These are phyloP conservation scores for Ascochyta viciae-villosae DNA, from an alignment of 2,329 filamentous ascomycete genomes.

Conservation along the genomic window DNA sequence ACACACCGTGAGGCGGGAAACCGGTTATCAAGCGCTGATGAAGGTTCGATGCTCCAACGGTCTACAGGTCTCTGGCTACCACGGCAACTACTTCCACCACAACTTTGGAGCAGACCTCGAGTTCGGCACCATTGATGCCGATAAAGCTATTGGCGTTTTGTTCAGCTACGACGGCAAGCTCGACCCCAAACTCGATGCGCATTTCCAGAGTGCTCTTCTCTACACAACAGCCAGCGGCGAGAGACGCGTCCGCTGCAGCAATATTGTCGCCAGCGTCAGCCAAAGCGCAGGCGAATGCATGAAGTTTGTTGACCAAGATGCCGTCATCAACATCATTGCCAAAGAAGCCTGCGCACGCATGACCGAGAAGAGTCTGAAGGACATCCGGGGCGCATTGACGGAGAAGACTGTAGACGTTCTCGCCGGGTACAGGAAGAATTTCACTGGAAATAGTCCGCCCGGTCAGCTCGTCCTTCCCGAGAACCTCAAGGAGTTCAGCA, in stretches of 20 bases:
- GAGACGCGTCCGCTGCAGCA: constrained; percentile 88
- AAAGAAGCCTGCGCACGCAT: constrained; percentile 94
- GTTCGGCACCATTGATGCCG: constrained; percentile 88
- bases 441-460: constrained; percentile 83
- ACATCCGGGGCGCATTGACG: constrained; percentile 80
- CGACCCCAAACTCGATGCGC: constrained; percentile 94
- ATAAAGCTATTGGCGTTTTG: constrained; percentile 89
- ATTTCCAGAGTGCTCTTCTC: constrained; percentile 93
- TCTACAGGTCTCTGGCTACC: constrained; percentile 89
- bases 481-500: constrained; percentile 92
- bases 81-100: constrained; percentile 95
- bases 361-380: constrained; percentile 77
- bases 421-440: constrained; percentile 90
- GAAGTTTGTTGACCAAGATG: constrained; percentile 95
- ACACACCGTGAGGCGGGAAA: constrained; percentile 86
- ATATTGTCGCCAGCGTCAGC: constrained; percentile 90
- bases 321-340: constrained; percentile 84
- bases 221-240: constrained; percentile 93
- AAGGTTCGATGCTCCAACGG: constrained; percentile 98
- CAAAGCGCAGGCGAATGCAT: constrained; percentile 83
- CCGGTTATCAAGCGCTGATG: constrained; percentile 94
- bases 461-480: constrained; percentile 95
- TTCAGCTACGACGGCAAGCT: constrained; percentile 97
- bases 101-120: constrained; percentile 94
- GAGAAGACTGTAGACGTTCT: constrained; percentile 95